phyloP scores from a whole-genome alignment of 768 basidiomycete species.

The Scleroderma bovista region DNA sequence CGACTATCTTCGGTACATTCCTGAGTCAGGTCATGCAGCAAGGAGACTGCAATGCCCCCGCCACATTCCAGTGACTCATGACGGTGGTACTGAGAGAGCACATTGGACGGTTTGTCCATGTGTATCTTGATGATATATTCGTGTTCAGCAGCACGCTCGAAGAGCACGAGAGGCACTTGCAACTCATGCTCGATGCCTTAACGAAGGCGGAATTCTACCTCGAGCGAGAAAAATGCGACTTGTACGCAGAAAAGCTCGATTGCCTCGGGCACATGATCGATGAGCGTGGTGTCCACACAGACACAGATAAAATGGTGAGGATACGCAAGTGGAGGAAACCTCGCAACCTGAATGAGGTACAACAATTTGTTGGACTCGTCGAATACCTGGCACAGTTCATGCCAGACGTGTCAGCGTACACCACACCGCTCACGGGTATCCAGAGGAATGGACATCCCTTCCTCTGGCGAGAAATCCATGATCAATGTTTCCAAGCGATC shows the following conservation, averaged over 20 bases:
- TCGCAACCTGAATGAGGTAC: slow-evolving; percentile 27
- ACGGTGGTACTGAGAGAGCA: slow-evolving; percentile 5
- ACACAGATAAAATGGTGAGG: slow-evolving; percentile 26
- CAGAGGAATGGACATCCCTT: slow-evolving; percentile 23
- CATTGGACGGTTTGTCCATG: slow-evolving; percentile 10
- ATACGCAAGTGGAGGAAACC: slow-evolving; percentile 29
- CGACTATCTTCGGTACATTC: slow-evolving; percentile 23
- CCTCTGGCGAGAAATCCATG: slow-evolving; percentile 22
- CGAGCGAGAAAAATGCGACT: slow-evolving; percentile 27
- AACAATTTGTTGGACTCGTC: slow-evolving; percentile 35
- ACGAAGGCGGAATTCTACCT: slow-evolving; percentile 28
- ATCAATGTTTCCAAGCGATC: slow-evolving; percentile 20
- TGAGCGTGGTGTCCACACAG: slow-evolving; percentile 32
- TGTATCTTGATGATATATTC: slow-evolving; percentile 14
- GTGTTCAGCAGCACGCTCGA: slow-evolving; percentile 19
- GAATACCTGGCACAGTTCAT: slow-evolving; percentile 35
- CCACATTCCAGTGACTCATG: slow-evolving; percentile 9
- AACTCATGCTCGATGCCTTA: slow-evolving; percentile 25
- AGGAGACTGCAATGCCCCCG: slow-evolving; percentile 15
- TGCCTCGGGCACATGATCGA: slow-evolving; percentile 38
- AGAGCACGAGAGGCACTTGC: slow-evolving; percentile 34
- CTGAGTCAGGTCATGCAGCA: slow-evolving; percentile 39
- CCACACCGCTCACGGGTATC: slow-evolving; percentile 26
- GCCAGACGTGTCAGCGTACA: slow-evolving; percentile 31
- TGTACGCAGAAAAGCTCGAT: slow-evolving; percentile 27